Evolutionary conservation across 148 eudicot species (phyloP), one percentile per base, ranked within the genome.

Genomic region (Rhododendron henanense): DNA sequence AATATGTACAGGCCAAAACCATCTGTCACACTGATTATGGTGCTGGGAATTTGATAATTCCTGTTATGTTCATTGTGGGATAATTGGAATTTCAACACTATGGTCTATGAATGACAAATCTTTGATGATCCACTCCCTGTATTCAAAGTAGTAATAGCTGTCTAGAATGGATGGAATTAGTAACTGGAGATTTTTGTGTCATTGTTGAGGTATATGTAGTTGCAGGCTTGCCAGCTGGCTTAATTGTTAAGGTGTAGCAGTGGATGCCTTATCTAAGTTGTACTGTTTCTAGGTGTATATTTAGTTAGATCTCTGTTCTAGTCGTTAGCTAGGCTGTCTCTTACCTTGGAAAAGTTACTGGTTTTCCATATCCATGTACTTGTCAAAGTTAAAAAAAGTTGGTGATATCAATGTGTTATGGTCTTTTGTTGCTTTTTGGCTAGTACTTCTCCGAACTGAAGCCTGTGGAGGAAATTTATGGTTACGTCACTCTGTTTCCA

Each of bases 391-490:
- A 1, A 2, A n/a, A 63, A 63, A 63, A n/a, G 71, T 63, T 63
- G 71, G 28, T 63, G 71, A 8, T 63, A 63, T 63, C 71, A 63
- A 23, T 3, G 31, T 21, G 10, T 25, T 59, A 59, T 82, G 31
- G 25, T 82, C n/a, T 59, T 82, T 57, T 82, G 73, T 82, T n/a
- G 19, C 84, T 59, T 82, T 61, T 21, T 59, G 13, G 21, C 73
- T 61, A 23, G 50, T 37, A 39, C 5, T 35, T 82, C 14, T 35
- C 39, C 18, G 74, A 35, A 59, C 33, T 18, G 79, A 76, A 39
- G 45, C 79, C 45, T 9, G 28, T 76, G 41, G 25, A 76, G 23
- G 14, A 76, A 76, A 39, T 41, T 19, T 76, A 23, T 39, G 41
- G 41, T 35, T 39, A n/a, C 28, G 3, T 19, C n/a, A 41, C 14